A percentile compares a stretch with the other conserved stretches of the same genome.
Conservation (phyloP, 129 eudicot genomes). For the Flaveria ramosissima region DNA sequence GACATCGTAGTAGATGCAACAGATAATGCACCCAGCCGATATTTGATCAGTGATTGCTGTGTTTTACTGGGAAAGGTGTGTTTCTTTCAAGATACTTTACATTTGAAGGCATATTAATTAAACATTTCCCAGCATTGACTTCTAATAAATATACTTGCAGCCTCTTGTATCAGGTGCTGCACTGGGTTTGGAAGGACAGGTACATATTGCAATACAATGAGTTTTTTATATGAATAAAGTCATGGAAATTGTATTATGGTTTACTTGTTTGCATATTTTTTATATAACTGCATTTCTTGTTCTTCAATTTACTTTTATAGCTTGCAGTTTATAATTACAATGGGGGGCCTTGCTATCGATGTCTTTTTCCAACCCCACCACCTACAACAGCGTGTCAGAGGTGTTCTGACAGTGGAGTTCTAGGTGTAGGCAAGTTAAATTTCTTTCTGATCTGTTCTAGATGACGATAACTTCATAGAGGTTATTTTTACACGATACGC, state of each 20-base stretch:
- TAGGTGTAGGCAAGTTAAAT: slow-evolving; percentile 80
- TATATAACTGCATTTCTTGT: slow-evolving; percentile 22
- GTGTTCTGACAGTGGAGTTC: slow-evolving; percentile 96
- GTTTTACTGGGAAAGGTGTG: slow-evolving; percentile 91
- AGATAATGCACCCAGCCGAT: slow-evolving; percentile 93
- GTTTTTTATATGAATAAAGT: not conserved
- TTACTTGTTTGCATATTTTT: slow-evolving; percentile 13
- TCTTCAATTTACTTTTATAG: slow-evolving; percentile 34
- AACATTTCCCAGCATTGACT: slow-evolving; percentile 4
- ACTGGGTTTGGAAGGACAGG: slow-evolving; percentile 98
- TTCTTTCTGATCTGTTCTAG: not conserved
- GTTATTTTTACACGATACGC: not conserved
- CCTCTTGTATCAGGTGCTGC: slow-evolving; percentile 99
- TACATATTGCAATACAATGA: slow-evolving; percentile 18
- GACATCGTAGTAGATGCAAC: slow-evolving; percentile 95
- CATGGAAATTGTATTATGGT: not conserved
- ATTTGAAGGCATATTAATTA: not conserved
- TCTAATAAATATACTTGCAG: slow-evolving; percentile 47
- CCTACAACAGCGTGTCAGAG: slow-evolving; percentile 95
- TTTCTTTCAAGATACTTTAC: slow-evolving; percentile 1
- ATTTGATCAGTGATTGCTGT: slow-evolving; percentile 98
- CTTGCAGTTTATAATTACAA: slow-evolving; percentile 94
- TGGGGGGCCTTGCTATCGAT: slow-evolving; percentile 98
- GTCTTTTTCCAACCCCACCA: slow-evolving; percentile 94
- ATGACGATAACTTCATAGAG: not conserved